A percentile compares a stretch with the other conserved stretches of the same genome.
Conservation (phyloP, 306 rosid species). For the Cucumis hystrix region DNA sequence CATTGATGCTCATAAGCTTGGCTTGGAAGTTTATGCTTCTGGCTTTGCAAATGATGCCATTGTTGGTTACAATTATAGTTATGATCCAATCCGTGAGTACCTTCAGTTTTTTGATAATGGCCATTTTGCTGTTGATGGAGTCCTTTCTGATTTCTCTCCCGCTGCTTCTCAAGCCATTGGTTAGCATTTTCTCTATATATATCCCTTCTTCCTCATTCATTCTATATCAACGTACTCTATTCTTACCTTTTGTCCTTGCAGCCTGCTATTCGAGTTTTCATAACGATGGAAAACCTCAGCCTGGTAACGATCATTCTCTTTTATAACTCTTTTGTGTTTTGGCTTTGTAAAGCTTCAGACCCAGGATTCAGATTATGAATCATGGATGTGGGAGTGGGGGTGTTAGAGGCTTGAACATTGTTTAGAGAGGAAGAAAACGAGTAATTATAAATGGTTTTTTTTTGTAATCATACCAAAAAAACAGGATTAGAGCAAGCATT, state of each 20-base stretch:
- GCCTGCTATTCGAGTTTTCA: constrained; percentile 53
- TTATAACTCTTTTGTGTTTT: neutral
- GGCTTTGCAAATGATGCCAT: constrained; percentile 64
- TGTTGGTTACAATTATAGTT: constrained; percentile 43
- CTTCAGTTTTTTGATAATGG: constrained; percentile 48
- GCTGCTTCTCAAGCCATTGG: constrained; percentile 74
- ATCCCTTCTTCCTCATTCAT: neutral
- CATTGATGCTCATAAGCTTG: constrained; percentile 62
- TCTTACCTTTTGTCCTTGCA: constrained; percentile 12
- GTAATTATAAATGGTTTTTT: too few species aligned
- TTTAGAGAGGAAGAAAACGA: too few species aligned
- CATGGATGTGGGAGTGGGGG: too few species aligned
- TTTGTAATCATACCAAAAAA: too few species aligned
- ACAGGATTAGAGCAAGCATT: constrained; percentile 23
- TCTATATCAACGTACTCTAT: neutral
- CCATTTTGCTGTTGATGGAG: constrained; percentile 62
- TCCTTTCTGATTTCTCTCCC: constrained; percentile 59
- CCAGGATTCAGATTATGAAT: neutral
- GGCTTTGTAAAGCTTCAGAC: neutral
- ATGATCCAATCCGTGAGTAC: constrained; percentile 64
- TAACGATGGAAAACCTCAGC: constrained; percentile 15
- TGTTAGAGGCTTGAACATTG: too few species aligned
- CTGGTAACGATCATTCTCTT: constrained; percentile 26
- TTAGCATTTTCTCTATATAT: constrained; percentile 14
- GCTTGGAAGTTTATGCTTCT: constrained; percentile 72